These are phyloP conservation scores for Colletotrichum echinochloae DNA, from an alignment of 2,329 filamentous ascomycete genomes.

Conservation along the genomic window DNA sequence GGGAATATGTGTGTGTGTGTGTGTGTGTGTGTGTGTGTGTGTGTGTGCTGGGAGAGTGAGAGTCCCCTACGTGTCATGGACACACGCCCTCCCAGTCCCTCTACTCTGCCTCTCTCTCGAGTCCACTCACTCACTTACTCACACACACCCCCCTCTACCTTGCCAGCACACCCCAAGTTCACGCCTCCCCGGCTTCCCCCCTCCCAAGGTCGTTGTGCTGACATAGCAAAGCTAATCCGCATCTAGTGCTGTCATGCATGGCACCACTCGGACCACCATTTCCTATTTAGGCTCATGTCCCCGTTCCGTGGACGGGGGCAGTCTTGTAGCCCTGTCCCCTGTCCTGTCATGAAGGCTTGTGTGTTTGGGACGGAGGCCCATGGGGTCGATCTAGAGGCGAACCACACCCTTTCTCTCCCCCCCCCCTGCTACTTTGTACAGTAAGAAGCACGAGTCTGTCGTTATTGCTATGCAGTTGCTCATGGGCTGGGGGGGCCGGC, in stretches of 20 bases:
- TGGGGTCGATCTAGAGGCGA: constrained; percentile 23
- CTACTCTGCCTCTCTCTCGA: constrained; percentile 39
- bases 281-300: constrained; percentile 46
- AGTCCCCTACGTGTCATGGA: constrained; percentile 40
- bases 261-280: constrained; percentile 43
- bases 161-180: constrained; percentile 24
- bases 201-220: constrained; percentile 38
- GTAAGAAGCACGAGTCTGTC: neutral
- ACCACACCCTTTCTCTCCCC: neutral
- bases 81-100: constrained; percentile 43
- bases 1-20: too few relatives aligned
- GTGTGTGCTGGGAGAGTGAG: neutral
- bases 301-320: constrained; percentile 44
- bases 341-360: constrained; percentile 49
- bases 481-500: constrained; percentile 49
- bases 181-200: constrained; percentile 19
- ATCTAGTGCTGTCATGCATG: constrained; percentile 42
- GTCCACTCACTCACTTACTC: neutral
- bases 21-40: too few relatives aligned
- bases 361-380: constrained; percentile 43
- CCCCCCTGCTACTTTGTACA: too few relatives aligned
- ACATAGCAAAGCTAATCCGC: constrained; percentile 32
- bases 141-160: neutral
- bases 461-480: constrained; percentile 47
- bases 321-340: constrained; percentile 43